Percentiles rank a stretch among this genome's conserved stretches.
These are phyloP conservation scores for Plectosphaerella cucumerina DNA, from an alignment of 2,329 filamentous ascomycete genomes.

Conservation along the genomic window DNA sequence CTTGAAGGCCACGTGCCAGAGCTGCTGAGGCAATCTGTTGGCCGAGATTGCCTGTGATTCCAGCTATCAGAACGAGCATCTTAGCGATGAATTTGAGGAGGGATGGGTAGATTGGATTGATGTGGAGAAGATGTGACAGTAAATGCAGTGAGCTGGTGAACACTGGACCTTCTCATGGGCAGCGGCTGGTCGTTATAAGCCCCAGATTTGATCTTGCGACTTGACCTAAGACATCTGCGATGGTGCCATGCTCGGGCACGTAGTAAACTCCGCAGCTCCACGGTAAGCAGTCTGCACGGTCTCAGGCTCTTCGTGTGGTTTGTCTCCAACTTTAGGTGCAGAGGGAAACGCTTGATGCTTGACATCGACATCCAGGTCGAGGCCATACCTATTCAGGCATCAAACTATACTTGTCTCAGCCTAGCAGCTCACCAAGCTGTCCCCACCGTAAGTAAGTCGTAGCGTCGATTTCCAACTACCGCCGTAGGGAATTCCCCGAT, in stretches of 20 bases:
- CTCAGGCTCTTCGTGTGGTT: too few relatives aligned
- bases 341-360: too few relatives aligned
- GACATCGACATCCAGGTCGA: background rate
- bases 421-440: background rate
- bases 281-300: background rate
- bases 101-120: background rate
- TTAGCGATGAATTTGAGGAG: background rate
- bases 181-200: too few relatives aligned
- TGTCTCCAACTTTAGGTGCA: too few relatives aligned
- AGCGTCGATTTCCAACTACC: background rate
- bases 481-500: too few relatives aligned
- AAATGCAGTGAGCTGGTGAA: too few relatives aligned
- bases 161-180: too few relatives aligned
- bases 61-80: conserved; percentile 32
- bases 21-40: conserved; percentile 19
- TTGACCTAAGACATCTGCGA: too few relatives aligned
- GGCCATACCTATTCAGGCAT: background rate
- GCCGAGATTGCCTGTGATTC: conserved; percentile 30
- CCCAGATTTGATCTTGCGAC: too few relatives aligned
- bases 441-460: background rate
- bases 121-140: too few relatives aligned
- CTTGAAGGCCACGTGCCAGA: conserved; percentile 21
- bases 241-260: too few relatives aligned
- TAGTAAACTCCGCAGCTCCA: background rate
- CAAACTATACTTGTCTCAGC: background rate